Percentiles rank a stretch among this genome's conserved stretches.
Evolutionary conservation across 1,284 basidiomycete species (phyloP).

Genomic region (Marasmius sp.): DNA sequence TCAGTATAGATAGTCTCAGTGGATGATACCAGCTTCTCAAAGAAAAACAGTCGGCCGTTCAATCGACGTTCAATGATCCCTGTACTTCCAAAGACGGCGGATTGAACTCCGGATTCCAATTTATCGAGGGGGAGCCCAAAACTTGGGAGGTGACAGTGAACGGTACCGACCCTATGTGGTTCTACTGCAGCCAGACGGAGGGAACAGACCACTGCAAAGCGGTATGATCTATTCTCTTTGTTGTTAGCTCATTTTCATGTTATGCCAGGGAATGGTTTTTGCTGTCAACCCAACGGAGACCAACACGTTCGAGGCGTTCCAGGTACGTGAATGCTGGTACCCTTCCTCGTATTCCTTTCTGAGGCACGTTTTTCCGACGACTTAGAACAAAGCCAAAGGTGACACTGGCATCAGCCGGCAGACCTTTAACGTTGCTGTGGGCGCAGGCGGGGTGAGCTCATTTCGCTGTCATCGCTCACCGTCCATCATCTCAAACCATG

Average conservation of each 20-base stretch:
- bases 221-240: neutral
- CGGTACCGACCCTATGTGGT: conserved; percentile 42
- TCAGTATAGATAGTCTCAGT: conserved; percentile 19
- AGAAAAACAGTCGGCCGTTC: conserved; percentile 46
- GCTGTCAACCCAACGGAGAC: conserved; percentile 46
- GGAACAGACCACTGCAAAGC: neutral
- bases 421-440: conserved; percentile 41
- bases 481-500: neutral
- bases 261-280: conserved; percentile 54
- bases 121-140: conserved; percentile 26
- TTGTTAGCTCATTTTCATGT: neutral
- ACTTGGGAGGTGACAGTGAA: conserved; percentile 30
- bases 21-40: neutral
- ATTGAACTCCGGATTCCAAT: conserved; percentile 43
- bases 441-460: conserved; percentile 30
- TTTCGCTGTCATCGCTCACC: conserved; percentile 32
- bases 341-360: neutral
- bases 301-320: conserved; percentile 45
- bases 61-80: conserved; percentile 56
- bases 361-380: conserved; percentile 23
- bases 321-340: conserved; percentile 24
- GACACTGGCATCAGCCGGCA: conserved; percentile 13
- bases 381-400: conserved; percentile 24
- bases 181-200: conserved; percentile 50
- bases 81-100: conserved; percentile 32